Evolutionary conservation across 495 filamentous ascomycete genomes (phyloP), one percentile per base, ranked within the genome.

Genomic region (Daldinia loculata): DNA sequence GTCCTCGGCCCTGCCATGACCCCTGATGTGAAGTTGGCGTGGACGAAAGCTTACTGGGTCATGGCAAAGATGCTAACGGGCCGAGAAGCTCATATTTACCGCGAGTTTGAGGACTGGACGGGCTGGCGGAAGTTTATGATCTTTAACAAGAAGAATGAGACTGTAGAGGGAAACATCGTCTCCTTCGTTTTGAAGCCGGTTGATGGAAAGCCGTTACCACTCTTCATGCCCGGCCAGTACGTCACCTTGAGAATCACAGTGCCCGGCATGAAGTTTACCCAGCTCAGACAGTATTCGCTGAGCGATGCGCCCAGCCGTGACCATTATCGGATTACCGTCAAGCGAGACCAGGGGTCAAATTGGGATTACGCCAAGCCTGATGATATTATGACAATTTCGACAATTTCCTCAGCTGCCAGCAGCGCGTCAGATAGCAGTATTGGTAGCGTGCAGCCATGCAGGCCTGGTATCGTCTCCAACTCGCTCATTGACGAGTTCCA

Each of bases 221-320:
- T 67, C 0, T 93, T 85, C 80, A 79, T 83, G 52, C 90, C 91
- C 0, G 91, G 91, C 59, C 91, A 93, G 77, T 93, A 92, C 75
- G 82, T 93, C 75, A 88, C 86, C 36, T 70, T 93, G 63, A 84
- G 86, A 70, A 68, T 88, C 11, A 75, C 77, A 50, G 87, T 92
- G 0, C 87, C 87, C 0, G 79, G 85, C 36, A 81, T 92, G 36
- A 81, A 84, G 39, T 83, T 88, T 74, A 73, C 79, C 22, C 91
- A 93, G 78, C 85, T 87, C 60, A 80, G 91, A 56, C 90, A 93
- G 81, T 93, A 92, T 79, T 90, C 87, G 41, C 84, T 93, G 57
- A 89, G 86, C 78, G 88, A 91, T 71, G 84, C 84, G 48, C 89
- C 89, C 0, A 71, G 75, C 2, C 70, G 80, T 6, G 81, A 85